Percentiles rank a stretch among this genome's conserved stretches.
Conservation (phyloP, 257 asterid genomes). For the Lithospermum erythrorhizon region DNA sequence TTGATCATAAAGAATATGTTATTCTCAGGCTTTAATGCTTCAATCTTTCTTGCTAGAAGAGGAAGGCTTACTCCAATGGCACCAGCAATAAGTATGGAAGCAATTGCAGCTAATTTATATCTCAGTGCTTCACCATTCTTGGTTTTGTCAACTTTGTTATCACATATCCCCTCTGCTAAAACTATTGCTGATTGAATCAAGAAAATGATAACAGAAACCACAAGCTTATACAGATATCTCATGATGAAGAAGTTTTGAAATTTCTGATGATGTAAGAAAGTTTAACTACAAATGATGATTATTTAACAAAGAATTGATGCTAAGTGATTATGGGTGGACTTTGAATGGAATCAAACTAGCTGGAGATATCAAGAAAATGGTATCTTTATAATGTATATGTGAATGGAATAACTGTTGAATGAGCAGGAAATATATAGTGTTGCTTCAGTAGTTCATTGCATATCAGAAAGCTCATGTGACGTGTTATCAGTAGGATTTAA, state of each 20-base stretch:
- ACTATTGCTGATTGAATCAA: background rate
- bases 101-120: constrained; percentile 32
- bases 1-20: constrained; percentile 25
- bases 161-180: constrained; percentile 28
- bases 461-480: background rate
- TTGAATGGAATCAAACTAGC: background rate
- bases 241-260: background rate
- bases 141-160: constrained; percentile 11
- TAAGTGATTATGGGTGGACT: background rate
- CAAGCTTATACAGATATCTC: background rate
- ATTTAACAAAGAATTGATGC: background rate
- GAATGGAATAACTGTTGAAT: background rate
- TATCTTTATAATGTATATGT: background rate
- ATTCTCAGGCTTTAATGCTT: constrained; percentile 32
- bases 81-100: constrained; percentile 32
- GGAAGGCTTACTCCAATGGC: constrained; percentile 36
- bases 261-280: background rate
- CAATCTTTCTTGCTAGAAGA: constrained; percentile 16
- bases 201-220: background rate
- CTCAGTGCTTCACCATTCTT: constrained; percentile 24
- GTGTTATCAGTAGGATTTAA: background rate
- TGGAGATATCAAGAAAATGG: background rate
- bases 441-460: background rate
- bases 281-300: background rate
- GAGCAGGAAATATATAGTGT: background rate